Percentiles rank a stretch among this genome's conserved stretches.
These are phyloP conservation scores for Erythrobasidium hasegawianum DNA, from an alignment of 1,284 basidiomycete genomes.

Conservation along the genomic window DNA sequence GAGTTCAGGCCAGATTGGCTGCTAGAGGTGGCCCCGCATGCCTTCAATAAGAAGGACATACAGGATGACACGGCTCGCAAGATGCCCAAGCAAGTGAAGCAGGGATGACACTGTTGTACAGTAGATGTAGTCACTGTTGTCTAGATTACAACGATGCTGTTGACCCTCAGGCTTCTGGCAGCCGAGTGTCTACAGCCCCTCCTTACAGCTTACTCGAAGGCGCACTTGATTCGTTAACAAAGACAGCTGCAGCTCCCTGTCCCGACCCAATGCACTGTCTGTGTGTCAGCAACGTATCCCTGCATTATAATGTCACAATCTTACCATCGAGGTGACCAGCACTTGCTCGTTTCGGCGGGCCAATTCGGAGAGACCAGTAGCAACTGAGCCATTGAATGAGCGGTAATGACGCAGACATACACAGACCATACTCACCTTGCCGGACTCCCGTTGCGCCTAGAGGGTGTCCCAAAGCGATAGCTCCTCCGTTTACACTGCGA, in stretches of 20 bases:
- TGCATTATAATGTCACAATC: no score
- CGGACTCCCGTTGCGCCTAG: conserved; percentile 65
- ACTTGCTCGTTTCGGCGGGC: conserved; percentile 73
- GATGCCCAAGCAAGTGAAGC: conserved; percentile 34
- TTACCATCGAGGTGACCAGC: conserved; percentile 70
- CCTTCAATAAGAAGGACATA: conserved; percentile 32
- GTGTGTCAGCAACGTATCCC: no score
- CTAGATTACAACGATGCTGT: not conserved
- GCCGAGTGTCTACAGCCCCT: not conserved
- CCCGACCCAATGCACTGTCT: conserved; percentile 66
- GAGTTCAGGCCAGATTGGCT: conserved; percentile 73
- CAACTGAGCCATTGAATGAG: conserved; percentile 52
- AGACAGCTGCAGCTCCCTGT: conserved; percentile 16
- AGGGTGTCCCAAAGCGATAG: conserved; percentile 52
- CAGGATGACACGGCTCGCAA: conserved; percentile 23
- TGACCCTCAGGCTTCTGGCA: not conserved
- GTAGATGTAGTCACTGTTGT: not conserved
- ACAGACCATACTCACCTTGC: conserved; percentile 50
- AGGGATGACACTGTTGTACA: not conserved
- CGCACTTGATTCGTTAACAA: conserved; percentile 7
- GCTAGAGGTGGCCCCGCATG: conserved; percentile 36
- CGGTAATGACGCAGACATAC: no score
- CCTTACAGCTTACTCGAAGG: conserved; percentile 6
- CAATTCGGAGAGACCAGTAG: conserved; percentile 79
- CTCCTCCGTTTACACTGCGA: conserved; percentile 51